Conservation (phyloP, 1,284 basidiomycete species). For the Anthracocystis walkeri region DNA sequence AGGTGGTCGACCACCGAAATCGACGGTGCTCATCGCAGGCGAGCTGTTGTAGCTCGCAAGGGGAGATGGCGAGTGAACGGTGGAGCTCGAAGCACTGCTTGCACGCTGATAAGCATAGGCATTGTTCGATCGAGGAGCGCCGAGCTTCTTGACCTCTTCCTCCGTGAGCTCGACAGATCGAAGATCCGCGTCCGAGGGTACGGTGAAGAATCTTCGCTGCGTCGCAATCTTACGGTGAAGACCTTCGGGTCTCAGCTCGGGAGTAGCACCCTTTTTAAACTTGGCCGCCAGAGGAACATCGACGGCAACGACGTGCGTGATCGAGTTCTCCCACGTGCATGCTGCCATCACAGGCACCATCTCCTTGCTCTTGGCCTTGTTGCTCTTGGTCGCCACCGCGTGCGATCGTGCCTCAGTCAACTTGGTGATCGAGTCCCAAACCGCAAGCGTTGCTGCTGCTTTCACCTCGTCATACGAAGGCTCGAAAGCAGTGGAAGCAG, state of each 20-base stretch:
- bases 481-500: conserved; percentile 4
- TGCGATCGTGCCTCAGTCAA: conserved; percentile 34
- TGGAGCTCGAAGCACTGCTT: conserved; percentile 1
- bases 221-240: conserved; percentile 42
- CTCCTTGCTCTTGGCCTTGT: conserved; percentile 37
- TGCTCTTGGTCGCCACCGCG: conserved; percentile 8
- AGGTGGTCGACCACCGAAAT: conserved; percentile 8
- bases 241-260: conserved; percentile 29
- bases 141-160: conserved; percentile 31
- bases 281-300: conserved; percentile 47
- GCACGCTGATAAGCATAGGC: neutral
- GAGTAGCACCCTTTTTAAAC: conserved; percentile 37
- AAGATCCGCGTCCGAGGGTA: conserved; percentile 49
- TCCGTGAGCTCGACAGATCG: conserved; percentile 40
- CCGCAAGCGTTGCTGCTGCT: conserved; percentile 37
- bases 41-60: conserved; percentile 14
- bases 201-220: conserved; percentile 40
- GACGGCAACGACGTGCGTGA: conserved; percentile 39
- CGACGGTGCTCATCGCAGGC: conserved; percentile 12
- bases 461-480: conserved; percentile 46
- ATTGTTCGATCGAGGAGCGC: neutral
- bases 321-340: conserved; percentile 58
- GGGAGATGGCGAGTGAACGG: neutral
- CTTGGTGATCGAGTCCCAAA: conserved; percentile 48
- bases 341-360: conserved; percentile 56